Conservation (phyloP, 805 yeast species). For the Brettanomyces sp. region DNA sequence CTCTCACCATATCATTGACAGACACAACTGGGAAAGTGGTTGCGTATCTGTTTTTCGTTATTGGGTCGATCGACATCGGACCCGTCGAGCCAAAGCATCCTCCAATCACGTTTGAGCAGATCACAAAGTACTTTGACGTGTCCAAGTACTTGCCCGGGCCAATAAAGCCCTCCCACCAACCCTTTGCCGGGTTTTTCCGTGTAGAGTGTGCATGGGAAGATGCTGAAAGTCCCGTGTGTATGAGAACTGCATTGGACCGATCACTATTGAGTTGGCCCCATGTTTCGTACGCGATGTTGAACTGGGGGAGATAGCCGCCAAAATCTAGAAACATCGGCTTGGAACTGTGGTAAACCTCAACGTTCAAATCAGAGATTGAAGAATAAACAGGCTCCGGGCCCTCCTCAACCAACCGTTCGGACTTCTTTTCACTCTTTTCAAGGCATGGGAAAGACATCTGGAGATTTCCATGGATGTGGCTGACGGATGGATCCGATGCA, state of each 20-base stretch:
- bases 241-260: conserved; percentile 62
- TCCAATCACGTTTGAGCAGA: conserved; percentile 88
- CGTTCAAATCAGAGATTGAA: conserved; percentile 55
- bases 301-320: conserved; percentile 70
- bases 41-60: conserved; percentile 58
- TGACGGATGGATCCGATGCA: neutral
- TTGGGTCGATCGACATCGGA: conserved; percentile 73
- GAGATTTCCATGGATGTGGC: conserved; percentile 36
- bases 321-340: conserved; percentile 67
- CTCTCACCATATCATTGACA: conserved; percentile 84
- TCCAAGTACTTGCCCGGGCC: conserved; percentile 78
- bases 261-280: conserved; percentile 72
- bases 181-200: conserved; percentile 53
- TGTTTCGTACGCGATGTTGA: conserved; percentile 81
- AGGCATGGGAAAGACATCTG: conserved; percentile 77
- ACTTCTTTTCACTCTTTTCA: conserved; percentile 60
- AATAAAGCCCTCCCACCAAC: conserved; percentile 95
- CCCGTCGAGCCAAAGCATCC: conserved; percentile 96
- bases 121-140: conserved; percentile 69
- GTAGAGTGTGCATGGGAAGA: conserved; percentile 90
- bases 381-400: conserved; percentile 88
- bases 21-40: conserved; percentile 83
- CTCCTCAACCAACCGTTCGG: conserved; percentile 36
- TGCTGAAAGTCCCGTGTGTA: conserved; percentile 90
- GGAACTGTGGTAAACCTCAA: conserved; percentile 42